Evolutionary conservation across 352 stramenopile genomes (phyloP).

Genomic region (Globisporangium iwayamae): DNA sequence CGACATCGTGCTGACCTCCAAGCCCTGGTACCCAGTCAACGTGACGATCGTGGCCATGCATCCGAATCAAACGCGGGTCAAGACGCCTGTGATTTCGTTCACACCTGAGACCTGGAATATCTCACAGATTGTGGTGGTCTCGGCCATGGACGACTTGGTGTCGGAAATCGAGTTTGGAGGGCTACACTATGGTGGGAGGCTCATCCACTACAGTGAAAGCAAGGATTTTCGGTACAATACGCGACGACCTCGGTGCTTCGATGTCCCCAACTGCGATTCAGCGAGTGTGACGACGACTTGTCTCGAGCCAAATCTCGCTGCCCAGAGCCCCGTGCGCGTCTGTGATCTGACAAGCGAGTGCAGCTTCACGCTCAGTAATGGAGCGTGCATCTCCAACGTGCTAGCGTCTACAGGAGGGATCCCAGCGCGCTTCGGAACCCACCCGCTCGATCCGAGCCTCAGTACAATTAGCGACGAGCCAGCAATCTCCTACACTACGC

Average conservation of each 20-base stretch:
- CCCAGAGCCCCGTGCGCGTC: conserved; percentile 28
- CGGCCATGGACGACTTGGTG: conserved; percentile 48
- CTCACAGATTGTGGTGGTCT: conserved; percentile 37
- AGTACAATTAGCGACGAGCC: neutral
- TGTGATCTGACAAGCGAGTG: conserved; percentile 50
- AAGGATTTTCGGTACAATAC: conserved; percentile 65
- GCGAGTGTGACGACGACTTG: conserved; percentile 22
- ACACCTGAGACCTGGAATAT: conserved; percentile 44
- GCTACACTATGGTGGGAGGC: conserved; percentile 46
- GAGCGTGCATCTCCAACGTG: conserved; percentile 37
- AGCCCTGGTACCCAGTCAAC: conserved; percentile 53
- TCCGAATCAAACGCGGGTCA: conserved; percentile 34
- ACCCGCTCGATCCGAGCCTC: conserved; percentile 25
- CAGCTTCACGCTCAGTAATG: conserved; percentile 40
- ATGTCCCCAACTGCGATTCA: conserved; percentile 50
- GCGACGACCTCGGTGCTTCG: conserved; percentile 51
- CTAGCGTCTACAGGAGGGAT: conserved; percentile 3
- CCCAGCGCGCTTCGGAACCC: conserved; percentile 35
- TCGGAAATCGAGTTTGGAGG: conserved; percentile 64
- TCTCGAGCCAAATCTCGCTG: conserved; percentile 15
- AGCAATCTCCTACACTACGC: conserved; percentile 24
- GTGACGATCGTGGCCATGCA: conserved; percentile 45
- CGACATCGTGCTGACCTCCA: conserved; percentile 45
- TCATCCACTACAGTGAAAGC: conserved; percentile 57
- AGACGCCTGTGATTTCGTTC: conserved; percentile 33